Conservation (phyloP, 2,329 filamentous ascomycete genomes). For the Fusarium foetens region DNA sequence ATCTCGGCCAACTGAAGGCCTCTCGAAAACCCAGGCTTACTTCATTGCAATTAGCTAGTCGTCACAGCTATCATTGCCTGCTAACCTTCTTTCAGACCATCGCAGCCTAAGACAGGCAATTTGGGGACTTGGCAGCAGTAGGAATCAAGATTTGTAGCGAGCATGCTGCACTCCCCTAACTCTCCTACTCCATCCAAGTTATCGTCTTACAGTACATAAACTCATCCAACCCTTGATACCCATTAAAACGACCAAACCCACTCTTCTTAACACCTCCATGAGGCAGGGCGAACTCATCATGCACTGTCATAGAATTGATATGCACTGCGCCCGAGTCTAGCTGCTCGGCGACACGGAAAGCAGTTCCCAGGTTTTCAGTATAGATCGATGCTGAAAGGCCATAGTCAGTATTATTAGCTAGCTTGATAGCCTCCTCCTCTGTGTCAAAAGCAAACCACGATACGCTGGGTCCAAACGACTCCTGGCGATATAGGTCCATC, state of each 20-base stretch:
- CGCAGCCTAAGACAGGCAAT: background rate
- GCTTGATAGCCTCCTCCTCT: background rate
- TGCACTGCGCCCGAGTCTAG: background rate
- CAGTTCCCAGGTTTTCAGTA: background rate
- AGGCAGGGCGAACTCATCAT: background rate
- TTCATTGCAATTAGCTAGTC: background rate
- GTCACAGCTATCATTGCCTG: background rate
- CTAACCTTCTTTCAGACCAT: too few species aligned
- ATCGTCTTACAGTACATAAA: background rate
- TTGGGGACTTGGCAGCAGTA: too few species aligned
- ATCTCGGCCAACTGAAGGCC: background rate
- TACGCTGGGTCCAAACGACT: background rate
- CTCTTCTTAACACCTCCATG: background rate
- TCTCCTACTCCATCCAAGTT: background rate
- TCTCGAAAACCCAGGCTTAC: background rate
- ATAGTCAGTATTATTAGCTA: background rate
- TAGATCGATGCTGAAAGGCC: background rate
- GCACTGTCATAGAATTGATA: constrained; percentile 3
- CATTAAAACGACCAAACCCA: background rate
- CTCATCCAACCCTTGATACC: background rate
- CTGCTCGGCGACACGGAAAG: background rate
- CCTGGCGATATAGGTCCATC: background rate
- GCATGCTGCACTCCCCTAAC: background rate
- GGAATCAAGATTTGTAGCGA: background rate
- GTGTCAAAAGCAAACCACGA: background rate